Evolutionary conservation across 129 eudicot genomes (phyloP).

Genomic region (Rutidosis leptorrhynchoides): DNA sequence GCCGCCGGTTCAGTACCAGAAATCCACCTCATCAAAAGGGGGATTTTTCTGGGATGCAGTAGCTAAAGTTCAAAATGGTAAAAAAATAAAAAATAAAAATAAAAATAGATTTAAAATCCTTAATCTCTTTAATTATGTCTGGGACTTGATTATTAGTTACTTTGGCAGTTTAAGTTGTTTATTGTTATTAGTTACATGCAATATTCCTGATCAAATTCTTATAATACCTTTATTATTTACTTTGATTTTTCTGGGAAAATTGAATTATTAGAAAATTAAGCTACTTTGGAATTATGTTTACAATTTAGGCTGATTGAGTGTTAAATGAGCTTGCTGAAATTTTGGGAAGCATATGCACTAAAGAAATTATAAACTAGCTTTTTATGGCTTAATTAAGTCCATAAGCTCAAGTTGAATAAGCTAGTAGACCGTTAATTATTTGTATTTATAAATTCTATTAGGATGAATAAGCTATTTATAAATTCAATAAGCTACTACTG

Average conservation of each 20-base stretch:
- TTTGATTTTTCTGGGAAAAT: too few relatives aligned
- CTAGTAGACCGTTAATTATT: too few relatives aligned
- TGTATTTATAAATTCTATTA: too few relatives aligned
- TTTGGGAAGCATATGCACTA: background rate
- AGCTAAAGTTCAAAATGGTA: slow-evolving; percentile 73
- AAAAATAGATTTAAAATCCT: too few relatives aligned
- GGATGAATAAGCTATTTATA: too few relatives aligned
- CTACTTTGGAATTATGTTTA: too few relatives aligned
- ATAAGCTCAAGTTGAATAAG: background rate
- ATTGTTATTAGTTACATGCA: background rate
- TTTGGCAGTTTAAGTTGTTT: background rate
- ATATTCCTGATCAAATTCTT: background rate
- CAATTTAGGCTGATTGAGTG: too few relatives aligned
- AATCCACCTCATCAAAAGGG: slow-evolving; percentile 33
- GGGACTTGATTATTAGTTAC: too few relatives aligned
- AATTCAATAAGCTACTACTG: too few relatives aligned
- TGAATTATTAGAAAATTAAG: too few relatives aligned
- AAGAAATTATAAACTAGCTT: background rate
- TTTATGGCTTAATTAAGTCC: background rate
- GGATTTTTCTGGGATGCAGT: slow-evolving; percentile 72
- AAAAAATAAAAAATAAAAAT: too few relatives aligned
- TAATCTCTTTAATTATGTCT: too few relatives aligned
- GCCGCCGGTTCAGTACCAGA: slow-evolving; percentile 44
- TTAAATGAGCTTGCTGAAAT: background rate
- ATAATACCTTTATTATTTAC: background rate